Conservation (phyloP, 768 basidiomycete species). For the Xerocomellus intermedius region DNA sequence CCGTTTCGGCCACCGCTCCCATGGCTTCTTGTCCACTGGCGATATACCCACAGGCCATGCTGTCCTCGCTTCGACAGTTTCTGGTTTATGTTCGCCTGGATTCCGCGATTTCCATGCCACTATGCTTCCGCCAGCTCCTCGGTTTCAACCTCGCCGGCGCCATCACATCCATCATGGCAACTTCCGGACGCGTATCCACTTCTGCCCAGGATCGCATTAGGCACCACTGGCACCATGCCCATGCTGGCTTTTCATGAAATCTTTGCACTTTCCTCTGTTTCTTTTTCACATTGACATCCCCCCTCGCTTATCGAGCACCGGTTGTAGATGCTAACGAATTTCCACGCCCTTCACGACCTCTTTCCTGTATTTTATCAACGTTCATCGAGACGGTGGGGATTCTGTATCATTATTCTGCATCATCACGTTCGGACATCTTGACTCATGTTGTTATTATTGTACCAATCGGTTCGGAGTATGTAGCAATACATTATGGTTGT, state of each 20-base stretch:
- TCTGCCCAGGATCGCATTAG: constrained; percentile 4
- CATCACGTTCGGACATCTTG: constrained; percentile 25
- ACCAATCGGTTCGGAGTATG: constrained; percentile 25
- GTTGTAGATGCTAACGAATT: constrained; percentile 25
- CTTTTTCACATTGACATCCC: constrained; percentile 3
- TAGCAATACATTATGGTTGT: constrained; percentile 39
- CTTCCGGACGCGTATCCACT: constrained; percentile 13
- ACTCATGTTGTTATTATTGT: constrained; percentile 24
- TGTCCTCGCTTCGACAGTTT: constrained; percentile 15
- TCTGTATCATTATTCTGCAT: constrained; percentile 39
- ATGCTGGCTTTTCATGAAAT: constrained; percentile 7
- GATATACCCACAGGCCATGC: constrained; percentile 25
- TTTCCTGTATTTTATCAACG: constrained; percentile 31
- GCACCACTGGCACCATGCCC: constrained; percentile 1
- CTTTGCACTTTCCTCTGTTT: constrained; percentile 1
- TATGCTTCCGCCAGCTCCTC: constrained; percentile 27
- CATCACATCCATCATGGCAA: constrained; percentile 9
- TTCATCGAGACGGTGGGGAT: constrained; percentile 18
- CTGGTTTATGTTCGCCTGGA: constrained; percentile 21
- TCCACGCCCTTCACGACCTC: constrained; percentile 28
- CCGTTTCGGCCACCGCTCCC: constrained; percentile 8
- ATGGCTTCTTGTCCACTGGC: constrained; percentile 12
- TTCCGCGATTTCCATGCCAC: constrained; percentile 18
- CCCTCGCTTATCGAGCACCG: constrained; percentile 3
- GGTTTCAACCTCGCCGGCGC: constrained; percentile 10